Evolutionary conservation across 2,329 filamentous ascomycete species (phyloP).

Genomic region (Pyrenophora teres): DNA sequence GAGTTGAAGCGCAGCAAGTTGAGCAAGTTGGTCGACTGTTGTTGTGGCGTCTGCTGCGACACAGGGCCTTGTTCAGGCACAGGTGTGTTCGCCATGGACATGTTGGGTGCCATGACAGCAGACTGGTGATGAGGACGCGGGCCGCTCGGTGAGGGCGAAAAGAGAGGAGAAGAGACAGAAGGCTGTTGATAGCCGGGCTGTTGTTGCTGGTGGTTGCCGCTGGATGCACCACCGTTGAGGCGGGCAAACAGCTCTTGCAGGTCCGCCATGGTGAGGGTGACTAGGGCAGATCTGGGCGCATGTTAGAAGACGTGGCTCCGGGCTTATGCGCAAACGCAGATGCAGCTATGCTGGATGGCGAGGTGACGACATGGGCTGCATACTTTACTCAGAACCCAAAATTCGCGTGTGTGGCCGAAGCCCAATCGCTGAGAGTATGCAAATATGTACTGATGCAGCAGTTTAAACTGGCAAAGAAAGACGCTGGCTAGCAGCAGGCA

Average conservation of each 20-base stretch:
- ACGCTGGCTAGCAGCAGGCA: constrained; percentile 13
- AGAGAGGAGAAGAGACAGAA: constrained; percentile 62
- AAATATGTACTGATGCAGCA: constrained; percentile 9
- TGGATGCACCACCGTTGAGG: constrained; percentile 44
- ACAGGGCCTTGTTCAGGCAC: constrained; percentile 49
- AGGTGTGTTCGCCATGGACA: constrained; percentile 52
- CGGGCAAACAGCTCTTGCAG: constrained; percentile 52
- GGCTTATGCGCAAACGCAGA: constrained; percentile 9
- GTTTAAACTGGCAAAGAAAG: constrained; percentile 4
- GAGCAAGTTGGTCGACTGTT: constrained; percentile 61
- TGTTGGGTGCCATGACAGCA: constrained; percentile 63
- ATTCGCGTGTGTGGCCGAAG: constrained; percentile 29
- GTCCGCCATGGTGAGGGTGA: constrained; percentile 47
- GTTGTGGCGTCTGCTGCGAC: constrained; percentile 47
- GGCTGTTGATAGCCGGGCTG: constrained; percentile 54
- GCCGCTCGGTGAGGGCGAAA: constrained; percentile 59
- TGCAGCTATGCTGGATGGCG: constrained; percentile 10
- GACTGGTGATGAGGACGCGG: constrained; percentile 62
- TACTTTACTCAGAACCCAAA: constrained; percentile 38
- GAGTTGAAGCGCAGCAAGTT: constrained; percentile 69
- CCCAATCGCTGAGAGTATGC: constrained; percentile 14
- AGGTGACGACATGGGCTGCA: constrained; percentile 15
- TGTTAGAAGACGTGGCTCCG: constrained; percentile 16
- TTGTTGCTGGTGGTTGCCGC: constrained; percentile 32
- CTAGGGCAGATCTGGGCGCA: constrained; percentile 24